A percentile compares a stretch with the other conserved stretches of the same genome.
These are phyloP conservation scores for Aureobasidium namibiae DNA, from an alignment of 2,329 filamentous ascomycete genomes.

Conservation along the genomic window DNA sequence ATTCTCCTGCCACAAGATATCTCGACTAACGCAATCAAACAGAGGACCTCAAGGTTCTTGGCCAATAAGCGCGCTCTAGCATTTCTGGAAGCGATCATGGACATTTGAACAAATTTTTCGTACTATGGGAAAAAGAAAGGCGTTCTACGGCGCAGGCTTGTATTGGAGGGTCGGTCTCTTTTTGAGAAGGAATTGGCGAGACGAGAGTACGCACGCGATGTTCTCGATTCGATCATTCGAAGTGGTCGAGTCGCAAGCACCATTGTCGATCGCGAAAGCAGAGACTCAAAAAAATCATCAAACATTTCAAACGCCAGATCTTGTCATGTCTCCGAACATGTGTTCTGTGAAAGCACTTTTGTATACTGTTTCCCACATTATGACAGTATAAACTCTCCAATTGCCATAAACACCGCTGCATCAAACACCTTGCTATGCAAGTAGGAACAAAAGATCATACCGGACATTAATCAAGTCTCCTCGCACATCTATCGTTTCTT, in stretches of 20 bases:
- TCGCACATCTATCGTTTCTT: conserved; percentile 41
- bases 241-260: neutral
- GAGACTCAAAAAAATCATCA: neutral
- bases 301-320: neutral
- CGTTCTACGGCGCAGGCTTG: conserved; percentile 10
- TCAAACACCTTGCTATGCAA: neutral
- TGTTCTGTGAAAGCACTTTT: neutral
- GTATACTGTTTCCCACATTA: neutral
- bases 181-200: neutral
- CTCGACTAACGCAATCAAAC: neutral
- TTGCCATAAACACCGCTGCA: neutral
- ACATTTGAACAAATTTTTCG: conserved; percentile 2
- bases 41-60: conserved; percentile 15
- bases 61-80: conserved; percentile 7
- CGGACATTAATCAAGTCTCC: neutral
- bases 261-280: neutral
- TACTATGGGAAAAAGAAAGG: conserved; percentile 1
- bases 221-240: neutral
- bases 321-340: neutral
- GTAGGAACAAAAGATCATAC: neutral
- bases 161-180: neutral
- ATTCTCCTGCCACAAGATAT: neutral
- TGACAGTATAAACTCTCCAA: neutral
- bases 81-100: neutral
- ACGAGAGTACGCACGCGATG: neutral